Evolutionary conservation across 2,329 filamentous ascomycete genomes (phyloP).

Genomic region (Aspergillus candidus): DNA sequence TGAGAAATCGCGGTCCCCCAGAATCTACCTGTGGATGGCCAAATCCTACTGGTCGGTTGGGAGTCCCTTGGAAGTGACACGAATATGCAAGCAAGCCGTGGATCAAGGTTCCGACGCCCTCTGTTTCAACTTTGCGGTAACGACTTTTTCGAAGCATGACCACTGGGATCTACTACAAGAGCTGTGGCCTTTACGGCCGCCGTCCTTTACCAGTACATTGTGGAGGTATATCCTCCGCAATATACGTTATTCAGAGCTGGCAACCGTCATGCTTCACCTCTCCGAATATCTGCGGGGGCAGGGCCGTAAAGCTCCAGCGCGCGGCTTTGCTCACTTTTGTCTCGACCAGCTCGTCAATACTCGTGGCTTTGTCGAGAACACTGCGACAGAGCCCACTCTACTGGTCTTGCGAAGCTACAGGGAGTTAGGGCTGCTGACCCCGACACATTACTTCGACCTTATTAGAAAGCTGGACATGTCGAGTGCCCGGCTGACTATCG

Average conservation of each 20-base stretch:
- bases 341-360: conserved; percentile 23
- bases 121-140: conserved; percentile 28
- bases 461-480: conserved; percentile 27
- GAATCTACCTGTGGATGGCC: conserved; percentile 43
- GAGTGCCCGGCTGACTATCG: conserved; percentile 20
- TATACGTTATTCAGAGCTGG: conserved; percentile 12
- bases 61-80: conserved; percentile 33
- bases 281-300: conserved; percentile 14
- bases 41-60: conserved; percentile 39
- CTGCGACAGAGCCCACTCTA: conserved; percentile 27
- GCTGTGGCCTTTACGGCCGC: conserved; percentile 25
- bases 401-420: conserved; percentile 23
- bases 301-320: neutral
- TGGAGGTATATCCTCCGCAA: conserved; percentile 11
- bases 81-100: conserved; percentile 39
- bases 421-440: conserved; percentile 17
- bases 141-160: conserved; percentile 23
- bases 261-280: conserved; percentile 18
- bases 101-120: conserved; percentile 16
- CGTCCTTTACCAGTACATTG: conserved; percentile 6
- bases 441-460: conserved; percentile 23
- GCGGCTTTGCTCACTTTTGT: conserved; percentile 19
- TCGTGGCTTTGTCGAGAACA: conserved; percentile 18
- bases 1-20: conserved; percentile 28
- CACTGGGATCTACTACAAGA: conserved; percentile 29